phyloP scores from a whole-genome alignment of 164 flowering plant genomes.

The Nymphaea colorata region DNA sequence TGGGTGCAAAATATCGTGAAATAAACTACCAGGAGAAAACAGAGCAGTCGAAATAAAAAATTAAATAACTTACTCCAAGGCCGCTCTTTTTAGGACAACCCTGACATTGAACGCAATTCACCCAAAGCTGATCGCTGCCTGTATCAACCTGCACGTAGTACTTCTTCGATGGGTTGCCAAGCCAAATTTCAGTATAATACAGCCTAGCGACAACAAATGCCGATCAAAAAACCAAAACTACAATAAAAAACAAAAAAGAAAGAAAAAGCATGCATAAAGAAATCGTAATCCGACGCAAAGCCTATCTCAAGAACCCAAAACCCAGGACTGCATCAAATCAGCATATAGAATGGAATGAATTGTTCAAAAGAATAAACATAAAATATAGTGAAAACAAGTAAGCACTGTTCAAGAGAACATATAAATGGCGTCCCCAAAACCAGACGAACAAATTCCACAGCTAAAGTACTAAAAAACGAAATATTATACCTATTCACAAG shows the following conservation, averaged over 20 bases:
- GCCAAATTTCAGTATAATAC: constrained; percentile 68
- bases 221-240: neutral
- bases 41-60: too few relatives aligned
- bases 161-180: constrained; percentile 81
- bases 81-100: constrained; percentile 70
- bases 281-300: too few relatives aligned
- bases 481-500: too few relatives aligned
- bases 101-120: constrained; percentile 72
- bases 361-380: neutral
- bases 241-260: too few relatives aligned
- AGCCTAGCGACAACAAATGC: constrained; percentile 31
- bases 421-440: too few relatives aligned
- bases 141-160: constrained; percentile 90
- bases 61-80: constrained; percentile 47
- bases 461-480: too few relatives aligned
- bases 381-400: neutral
- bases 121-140: constrained; percentile 89
- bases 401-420: neutral
- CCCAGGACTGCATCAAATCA: neutral
- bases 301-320: neutral
- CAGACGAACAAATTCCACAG: too few relatives aligned
- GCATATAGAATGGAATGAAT: neutral
- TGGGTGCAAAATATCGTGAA: too few relatives aligned
- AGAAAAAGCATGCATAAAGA: too few relatives aligned
- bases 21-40: too few relatives aligned